Evolutionary conservation across 179 eudicot species (phyloP), one percentile per base, ranked within the genome.

Genomic region (Drosera spatulata): DNA sequence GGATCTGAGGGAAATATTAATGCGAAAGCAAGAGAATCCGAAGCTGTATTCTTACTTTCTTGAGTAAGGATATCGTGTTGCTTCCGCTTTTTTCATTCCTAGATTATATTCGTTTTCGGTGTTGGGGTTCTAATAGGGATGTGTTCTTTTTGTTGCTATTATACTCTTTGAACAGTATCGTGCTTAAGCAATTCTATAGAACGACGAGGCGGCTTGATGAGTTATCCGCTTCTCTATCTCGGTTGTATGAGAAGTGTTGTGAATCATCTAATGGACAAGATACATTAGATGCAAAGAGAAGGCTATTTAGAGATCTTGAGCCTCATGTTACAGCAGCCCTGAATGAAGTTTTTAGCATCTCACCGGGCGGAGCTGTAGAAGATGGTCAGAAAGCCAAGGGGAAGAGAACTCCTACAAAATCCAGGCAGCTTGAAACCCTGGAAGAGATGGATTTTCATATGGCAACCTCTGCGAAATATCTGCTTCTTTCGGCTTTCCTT

Each of bases 401-500:
- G 41, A 81, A 66, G 70, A 61, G 68, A 41, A 63, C 63, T 47
- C 14, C 50, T 48, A 55, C 22, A 69, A 82, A 73, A 63, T 52
- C 45, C 44, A 85, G 79, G 39, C 53, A 39, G 61, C 69, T 56
- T 66, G 91, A 71, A 58, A 41, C 71, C 39, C 50, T 54, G 22
- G 80, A 83, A 61, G 96, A 75, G 71, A 61, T 91, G 44, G 89
- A 85, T 65, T 84, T 88, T 63, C 88, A 91, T 67, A 83, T 91
- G 89, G 79, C 96, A 50, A 75, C 77, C 62, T 88, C 86, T 64
- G 88, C 98, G 58, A 91, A 83, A 68, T 91, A 88, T 79, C 96
- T 91, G 67, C 91, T 91, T 22, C 77, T 91, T 67, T 91, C 96
- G 33, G 33, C 33, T 22, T 22, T 22, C 33, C 33, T 22, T 22